These are phyloP conservation scores for Coemansia sp. DNA, from an alignment of 192 early-diverging fungal genomes.

Conservation along the genomic window DNA sequence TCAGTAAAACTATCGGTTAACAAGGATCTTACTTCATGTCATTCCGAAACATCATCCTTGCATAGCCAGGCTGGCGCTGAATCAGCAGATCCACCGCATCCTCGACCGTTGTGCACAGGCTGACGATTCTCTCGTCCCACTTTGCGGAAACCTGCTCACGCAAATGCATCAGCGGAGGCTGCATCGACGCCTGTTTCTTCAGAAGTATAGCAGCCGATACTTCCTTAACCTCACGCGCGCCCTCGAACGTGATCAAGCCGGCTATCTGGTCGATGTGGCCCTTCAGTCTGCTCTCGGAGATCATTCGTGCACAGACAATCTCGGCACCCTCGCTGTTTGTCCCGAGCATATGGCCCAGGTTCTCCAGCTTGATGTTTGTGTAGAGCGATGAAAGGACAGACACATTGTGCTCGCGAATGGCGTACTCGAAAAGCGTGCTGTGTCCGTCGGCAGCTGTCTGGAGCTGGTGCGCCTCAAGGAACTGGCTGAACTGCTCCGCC, in stretches of 20 bases:
- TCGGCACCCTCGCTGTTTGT: conserved; percentile 83
- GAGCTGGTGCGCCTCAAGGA: conserved; percentile 5
- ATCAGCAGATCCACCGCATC: conserved; percentile 49
- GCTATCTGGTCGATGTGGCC: conserved; percentile 94
- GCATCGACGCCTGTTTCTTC: conserved; percentile 26
- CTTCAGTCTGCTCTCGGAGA: conserved; percentile 83
- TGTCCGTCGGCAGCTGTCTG: conserved; percentile 49
- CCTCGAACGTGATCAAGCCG: conserved; percentile 79
- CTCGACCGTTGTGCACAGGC: conserved; percentile 48
- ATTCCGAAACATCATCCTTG: conserved; percentile 28
- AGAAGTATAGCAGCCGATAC: conserved; percentile 34
- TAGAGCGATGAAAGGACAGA: conserved; percentile 88
- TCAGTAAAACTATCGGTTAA: neutral
- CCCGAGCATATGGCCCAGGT: conserved; percentile 76
- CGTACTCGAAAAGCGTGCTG: conserved; percentile 81
- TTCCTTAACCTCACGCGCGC: conserved; percentile 54
- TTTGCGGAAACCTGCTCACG: conserved; percentile 39
- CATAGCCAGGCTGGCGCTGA: conserved; percentile 45
- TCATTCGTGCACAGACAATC: conserved; percentile 81
- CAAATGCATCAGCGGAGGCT: conserved; percentile 46
- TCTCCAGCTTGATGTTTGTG: conserved; percentile 86
- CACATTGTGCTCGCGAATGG: conserved; percentile 94
- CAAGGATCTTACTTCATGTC: conserved; percentile 5
- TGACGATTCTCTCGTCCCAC: conserved; percentile 47
- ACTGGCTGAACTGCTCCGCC: conserved; percentile 74